Evolutionary conservation across 1,284 basidiomycete species (phyloP), one percentile per base, ranked within the genome.

Genomic region (Puccinia polysora): DNA sequence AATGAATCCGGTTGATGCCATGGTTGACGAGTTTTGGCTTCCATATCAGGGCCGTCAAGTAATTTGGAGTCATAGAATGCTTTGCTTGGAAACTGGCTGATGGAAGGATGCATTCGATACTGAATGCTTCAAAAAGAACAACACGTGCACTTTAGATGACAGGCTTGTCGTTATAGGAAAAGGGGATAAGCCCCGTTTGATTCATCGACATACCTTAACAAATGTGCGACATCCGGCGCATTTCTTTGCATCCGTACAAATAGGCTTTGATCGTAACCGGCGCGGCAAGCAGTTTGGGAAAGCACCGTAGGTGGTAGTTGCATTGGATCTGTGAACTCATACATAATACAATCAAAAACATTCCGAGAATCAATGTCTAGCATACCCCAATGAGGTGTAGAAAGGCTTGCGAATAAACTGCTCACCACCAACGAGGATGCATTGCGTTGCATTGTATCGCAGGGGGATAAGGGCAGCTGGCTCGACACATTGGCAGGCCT

Each of bases 31-130:
- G 96, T 97, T 80, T 92, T 90, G 63, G 80, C 76, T 2, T 83
- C 88, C 94, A 99, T 97, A 52, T 85, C 84, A 0, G 91, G 91
- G 0, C 96, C 96, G 78, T 99, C 92, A 58, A 85, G 82, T 20
- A 99, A 83, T 58, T 86, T 84, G 4, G 87, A 86, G 65, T 88
- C 82, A 80, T 99, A 99, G 81, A 99, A 99, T 0, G 94, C 81
- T 65, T 84, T 84, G 74, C 93, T 97, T 0, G 96, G 96, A 34
- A 98, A 85, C 60, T 83, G 83, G 75, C 91, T 95, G 79, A 99
- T 98, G 73, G 90, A 87, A 0, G 96, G 95, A 80, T 99, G 94
- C 96, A 99, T 99, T 78, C 96, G 95, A 79, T 99, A 99, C 81
- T 98, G 96, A 58, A 98, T 98, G 76, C 90, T 93, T 74, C 20